Conservation (phyloP, 805 yeast genomes). For the Candida methanosorbosa region DNA sequence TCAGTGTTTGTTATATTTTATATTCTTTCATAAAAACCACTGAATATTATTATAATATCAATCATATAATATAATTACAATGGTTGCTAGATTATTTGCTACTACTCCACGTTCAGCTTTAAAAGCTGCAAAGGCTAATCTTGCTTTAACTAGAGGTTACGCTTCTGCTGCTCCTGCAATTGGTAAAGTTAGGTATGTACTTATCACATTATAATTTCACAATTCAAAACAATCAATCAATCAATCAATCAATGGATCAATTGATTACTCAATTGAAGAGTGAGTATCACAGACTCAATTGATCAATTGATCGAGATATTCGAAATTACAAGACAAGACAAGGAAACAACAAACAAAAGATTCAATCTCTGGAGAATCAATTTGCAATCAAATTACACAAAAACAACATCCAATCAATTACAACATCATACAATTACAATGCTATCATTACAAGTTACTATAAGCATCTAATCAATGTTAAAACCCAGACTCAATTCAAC, state of each 20-base stretch:
- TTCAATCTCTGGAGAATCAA: no score
- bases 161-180: constrained; percentile 68
- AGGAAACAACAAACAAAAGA: no score
- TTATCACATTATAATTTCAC: not conserved
- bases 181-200: constrained; percentile 85
- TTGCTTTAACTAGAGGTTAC: constrained; percentile 65
- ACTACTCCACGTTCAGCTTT: constrained; percentile 77
- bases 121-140: constrained; percentile 80
- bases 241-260: not conserved
- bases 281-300: no score
- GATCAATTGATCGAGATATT: not conserved
- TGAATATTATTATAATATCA: not conserved
- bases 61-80: constrained; percentile 7
- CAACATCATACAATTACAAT: no score
- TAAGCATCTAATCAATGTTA: no score
- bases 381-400: no score
- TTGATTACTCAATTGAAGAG: no score
- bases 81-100: constrained; percentile 48
- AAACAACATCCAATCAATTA: no score
- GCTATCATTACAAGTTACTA: no score
- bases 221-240: constrained; percentile 2
- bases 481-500: no score
- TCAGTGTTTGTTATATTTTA: not conserved
- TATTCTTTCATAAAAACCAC: not conserved
- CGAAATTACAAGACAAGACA: no score